Evolutionary conservation across 192 early-diverging fungal genomes (phyloP), one percentile per base, ranked within the genome.

Genomic region (Coemansia sp.): DNA sequence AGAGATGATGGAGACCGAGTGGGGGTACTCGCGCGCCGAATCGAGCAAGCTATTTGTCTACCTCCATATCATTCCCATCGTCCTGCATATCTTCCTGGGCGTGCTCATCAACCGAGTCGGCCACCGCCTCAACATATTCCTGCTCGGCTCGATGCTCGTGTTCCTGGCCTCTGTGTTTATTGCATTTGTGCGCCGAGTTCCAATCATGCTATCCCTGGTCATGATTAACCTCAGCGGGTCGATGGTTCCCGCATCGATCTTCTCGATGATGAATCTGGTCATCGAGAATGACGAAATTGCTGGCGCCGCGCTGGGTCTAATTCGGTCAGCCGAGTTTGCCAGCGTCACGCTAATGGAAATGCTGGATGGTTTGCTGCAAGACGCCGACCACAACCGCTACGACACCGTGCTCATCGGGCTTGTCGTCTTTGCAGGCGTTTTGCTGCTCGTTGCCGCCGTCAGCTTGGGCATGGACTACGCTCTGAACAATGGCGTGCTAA

Each of bases 21-120:
- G 76, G 79, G 68, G 73, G 14, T 74, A 85, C 42, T 59, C 75
- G 51, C 68, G 67, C 11, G 73, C 71, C 0, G 45, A 82, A 49
- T 77, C 84, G 6, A 81, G 79, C 56, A 76, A 73, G 59, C 58
- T 77, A 35, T 82, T 81, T 42, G 84, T 84, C 36, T 82, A 84
- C 15, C 72, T 84, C 20, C 81, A 87, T 39, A 68, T 79, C 9
- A 80, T 87, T 46, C 88, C 88, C 10, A 87, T 88, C 56, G 73
- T 84, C 24, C 77, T 83, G 24, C 84, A 87, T 11, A 73, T 86
- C 15, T 8, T 75, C 9, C 54, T 87, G n/a, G 88, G 88, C 35
- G 65, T 87, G 24, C 54, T 86, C 31, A 86, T 89, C 69, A 86
- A 89, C 59, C 77, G 70, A 10, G 67, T 84, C 29, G 88, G 88